phyloP scores from a whole-genome alignment of 2,329 filamentous ascomycete genomes.

The Fusarium brevicatenulatum region DNA sequence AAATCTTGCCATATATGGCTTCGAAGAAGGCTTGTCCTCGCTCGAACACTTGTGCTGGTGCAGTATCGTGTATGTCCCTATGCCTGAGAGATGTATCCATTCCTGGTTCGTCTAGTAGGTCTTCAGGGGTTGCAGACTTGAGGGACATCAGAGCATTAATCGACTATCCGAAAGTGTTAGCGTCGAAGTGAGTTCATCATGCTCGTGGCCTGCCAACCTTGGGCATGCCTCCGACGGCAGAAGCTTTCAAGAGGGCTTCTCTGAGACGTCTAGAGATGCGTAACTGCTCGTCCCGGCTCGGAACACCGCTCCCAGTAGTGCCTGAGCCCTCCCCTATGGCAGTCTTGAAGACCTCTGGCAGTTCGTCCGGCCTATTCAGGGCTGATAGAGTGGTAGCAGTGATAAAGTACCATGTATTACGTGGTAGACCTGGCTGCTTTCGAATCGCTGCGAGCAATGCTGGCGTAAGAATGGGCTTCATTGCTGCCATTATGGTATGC shows the following conservation, averaged over 20 bases:
- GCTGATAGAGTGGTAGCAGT: conserved; percentile 39
- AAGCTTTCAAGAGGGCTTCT: conserved; percentile 42
- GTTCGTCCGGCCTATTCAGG: conserved; percentile 41
- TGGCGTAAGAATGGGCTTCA: conserved; percentile 38
- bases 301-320: neutral
- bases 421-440: conserved; percentile 38
- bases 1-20: conserved; percentile 40
- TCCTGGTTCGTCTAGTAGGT: conserved; percentile 29
- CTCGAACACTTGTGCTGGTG: conserved; percentile 25
- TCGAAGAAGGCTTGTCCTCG: conserved; percentile 40
- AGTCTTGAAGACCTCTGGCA: conserved; percentile 30
- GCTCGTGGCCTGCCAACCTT: conserved; percentile 19
- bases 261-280: conserved; percentile 36
- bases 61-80: conserved; percentile 33
- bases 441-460: conserved; percentile 34
- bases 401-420: conserved; percentile 43
- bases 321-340: conserved; percentile 12
- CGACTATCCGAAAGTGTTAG: conserved; percentile 31
- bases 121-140: conserved; percentile 39
- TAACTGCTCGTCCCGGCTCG: conserved; percentile 27
- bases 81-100: conserved; percentile 14
- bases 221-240: conserved; percentile 42
- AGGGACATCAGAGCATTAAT: conserved; percentile 41
- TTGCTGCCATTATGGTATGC: conserved; percentile 10
- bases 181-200: neutral